Evolutionary conservation across 2,329 filamentous ascomycete genomes (phyloP).

Genomic region (Colletotrichum agaves): DNA sequence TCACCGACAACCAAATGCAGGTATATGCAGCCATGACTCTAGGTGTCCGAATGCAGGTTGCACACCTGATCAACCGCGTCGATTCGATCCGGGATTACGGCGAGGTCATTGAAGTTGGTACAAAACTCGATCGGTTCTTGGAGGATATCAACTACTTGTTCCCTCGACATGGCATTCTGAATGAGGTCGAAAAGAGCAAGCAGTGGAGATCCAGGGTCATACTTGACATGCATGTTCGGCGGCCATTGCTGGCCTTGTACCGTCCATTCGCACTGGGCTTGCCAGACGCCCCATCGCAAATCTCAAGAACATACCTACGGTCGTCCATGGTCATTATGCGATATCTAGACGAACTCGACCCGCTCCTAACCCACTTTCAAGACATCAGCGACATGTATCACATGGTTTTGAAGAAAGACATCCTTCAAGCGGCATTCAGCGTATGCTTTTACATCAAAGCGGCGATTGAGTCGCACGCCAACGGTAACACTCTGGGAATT

Average conservation of each 20-base stretch:
- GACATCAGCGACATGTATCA: conserved; percentile 64
- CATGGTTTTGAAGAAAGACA: conserved; percentile 63
- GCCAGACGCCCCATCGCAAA: conserved; percentile 60
- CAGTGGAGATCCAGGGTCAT: conserved; percentile 63
- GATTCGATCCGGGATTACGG: conserved; percentile 64
- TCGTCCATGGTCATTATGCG: conserved; percentile 67
- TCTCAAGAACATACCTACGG: conserved; percentile 62
- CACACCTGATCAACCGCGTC: conserved; percentile 61
- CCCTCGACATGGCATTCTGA: conserved; percentile 56
- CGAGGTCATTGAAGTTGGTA: conserved; percentile 63
- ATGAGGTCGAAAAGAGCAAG: conserved; percentile 57
- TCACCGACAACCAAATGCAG: conserved; percentile 65
- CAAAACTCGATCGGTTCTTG: conserved; percentile 63
- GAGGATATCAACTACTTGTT: conserved; percentile 66
- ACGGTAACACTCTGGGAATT: conserved; percentile 28
- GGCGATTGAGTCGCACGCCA: conserved; percentile 39
- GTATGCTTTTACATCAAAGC: conserved; percentile 65
- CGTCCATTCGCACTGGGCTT: conserved; percentile 65
- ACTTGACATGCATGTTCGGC: conserved; percentile 65
- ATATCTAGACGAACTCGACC: conserved; percentile 65
- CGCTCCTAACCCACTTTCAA: conserved; percentile 56
- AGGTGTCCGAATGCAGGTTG: conserved; percentile 59
- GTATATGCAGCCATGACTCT: conserved; percentile 64
- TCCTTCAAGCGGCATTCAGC: conserved; percentile 65
- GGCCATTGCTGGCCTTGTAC: conserved; percentile 63